Evolutionary conservation across 371 early-diverging fungal species (phyloP).

Genomic region (Syncephalastrum contaminatum): DNA sequence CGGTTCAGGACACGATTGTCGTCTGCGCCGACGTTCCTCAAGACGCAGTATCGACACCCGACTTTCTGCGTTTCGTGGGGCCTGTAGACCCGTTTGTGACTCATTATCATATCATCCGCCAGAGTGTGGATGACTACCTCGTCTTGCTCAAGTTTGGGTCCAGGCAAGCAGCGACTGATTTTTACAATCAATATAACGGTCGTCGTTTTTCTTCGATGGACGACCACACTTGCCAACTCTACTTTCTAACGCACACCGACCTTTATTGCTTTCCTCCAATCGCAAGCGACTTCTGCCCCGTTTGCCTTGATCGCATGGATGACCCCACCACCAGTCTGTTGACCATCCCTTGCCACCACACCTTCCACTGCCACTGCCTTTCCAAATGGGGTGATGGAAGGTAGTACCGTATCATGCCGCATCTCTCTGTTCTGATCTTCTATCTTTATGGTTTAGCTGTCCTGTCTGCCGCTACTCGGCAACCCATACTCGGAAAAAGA

Average conservation of each 20-base stretch:
- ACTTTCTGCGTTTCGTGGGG: constrained; percentile 82
- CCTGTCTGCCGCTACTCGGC: constrained; percentile 88
- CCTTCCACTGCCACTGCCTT: constrained; percentile 88
- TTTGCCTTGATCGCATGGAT: constrained; percentile 95
- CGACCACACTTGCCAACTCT: background rate
- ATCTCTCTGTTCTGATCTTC: background rate
- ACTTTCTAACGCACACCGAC: background rate
- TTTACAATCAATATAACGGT: constrained; percentile 77
- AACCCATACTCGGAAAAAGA: constrained; percentile 29
- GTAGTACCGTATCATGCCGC: constrained; percentile 13
- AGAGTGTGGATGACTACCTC: constrained; percentile 48
- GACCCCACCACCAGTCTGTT: constrained; percentile 79
- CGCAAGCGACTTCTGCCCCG: constrained; percentile 80
- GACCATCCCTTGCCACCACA: constrained; percentile 91
- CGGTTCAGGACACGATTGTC: no score
- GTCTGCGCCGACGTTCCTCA: no score
- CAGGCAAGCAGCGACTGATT: constrained; percentile 57
- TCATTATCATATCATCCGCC: no score
- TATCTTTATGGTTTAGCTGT: constrained; percentile 49
- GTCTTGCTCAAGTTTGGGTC: constrained; percentile 77
- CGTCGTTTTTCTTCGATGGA: constrained; percentile 59
- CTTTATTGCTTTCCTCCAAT: background rate
- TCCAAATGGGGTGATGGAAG: constrained; percentile 88
- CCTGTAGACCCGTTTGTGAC: constrained; percentile 57
- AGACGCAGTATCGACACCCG: constrained; percentile 65